Evolutionary conservation across 2,329 filamentous ascomycete genomes (phyloP), one percentile per base, ranked within the genome.

Genomic region (Ceratocystis cubensis): DNA sequence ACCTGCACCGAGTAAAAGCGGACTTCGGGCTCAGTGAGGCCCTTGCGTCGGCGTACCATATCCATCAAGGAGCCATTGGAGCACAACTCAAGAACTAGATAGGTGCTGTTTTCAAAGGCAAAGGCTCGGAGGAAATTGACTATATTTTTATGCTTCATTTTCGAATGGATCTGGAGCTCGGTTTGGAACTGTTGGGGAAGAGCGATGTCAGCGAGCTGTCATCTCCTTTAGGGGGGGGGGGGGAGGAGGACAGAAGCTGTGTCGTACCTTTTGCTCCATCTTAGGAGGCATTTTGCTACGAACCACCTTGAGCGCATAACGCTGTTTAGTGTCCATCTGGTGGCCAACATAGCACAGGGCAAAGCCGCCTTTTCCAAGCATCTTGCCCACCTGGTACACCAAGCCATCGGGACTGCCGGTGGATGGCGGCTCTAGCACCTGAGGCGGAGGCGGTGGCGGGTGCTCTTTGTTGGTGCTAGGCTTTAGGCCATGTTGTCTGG

Each of bases 131-230:
- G 85, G 75, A 99, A 99, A 71, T 93, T 88, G 69, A 99, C 94
- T 70, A 99, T 93, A 75, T 96, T 96, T 65, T 89, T 88, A 73
- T 99, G 94, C 67, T 87, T 86, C 85, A 99, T 93, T 75, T 97
- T 99, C 56, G 94, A 96, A 77, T 99, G 94, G 69, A 99, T 96
- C 76, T 97, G 93, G 5, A 99, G 84, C 76, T 99, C 94, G 25
- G 84, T 84, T 84, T 87, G 84, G 71, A 88, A 87, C 84, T 86
- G 50, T 59, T n/a, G 28, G 33, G 44, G 13, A 45, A 20, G 2
- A 59, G 17, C 2, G n/a, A 17, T 10, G 41, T 41, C 25, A 46
- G 45, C 28, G n/a, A 13, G 7, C 5, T 70, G 74, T 64, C 10
- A 20, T 46, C 20, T 64, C 20, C 6, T 30, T 5, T 15, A 61